phyloP scores from a whole-genome alignment of 805 yeast species.

The Teunomyces kruisii region DNA sequence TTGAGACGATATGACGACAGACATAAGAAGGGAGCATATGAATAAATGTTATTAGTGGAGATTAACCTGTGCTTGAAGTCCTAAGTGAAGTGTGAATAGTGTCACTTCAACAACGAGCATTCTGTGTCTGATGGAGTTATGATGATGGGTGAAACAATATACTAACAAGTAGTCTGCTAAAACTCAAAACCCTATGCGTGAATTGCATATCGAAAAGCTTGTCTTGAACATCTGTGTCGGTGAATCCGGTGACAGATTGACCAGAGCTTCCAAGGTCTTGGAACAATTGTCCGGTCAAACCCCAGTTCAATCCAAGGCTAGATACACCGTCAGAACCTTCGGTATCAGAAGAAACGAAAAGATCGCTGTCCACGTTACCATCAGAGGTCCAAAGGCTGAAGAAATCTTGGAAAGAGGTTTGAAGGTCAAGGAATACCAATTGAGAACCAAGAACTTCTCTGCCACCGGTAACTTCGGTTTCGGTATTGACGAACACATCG shows the following conservation, averaged over 20 bases:
- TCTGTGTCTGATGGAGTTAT: not conserved
- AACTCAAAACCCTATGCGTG: slow-evolving; percentile 95
- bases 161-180: slow-evolving; percentile 28
- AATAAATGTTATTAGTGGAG: not conserved
- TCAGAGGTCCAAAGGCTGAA: slow-evolving; percentile 98
- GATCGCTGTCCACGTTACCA: slow-evolving; percentile 98
- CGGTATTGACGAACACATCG: slow-evolving; percentile 99
- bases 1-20: not conserved
- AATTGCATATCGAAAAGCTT: slow-evolving; percentile 97
- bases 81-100: not conserved
- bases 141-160: not conserved
- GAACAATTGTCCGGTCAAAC: slow-evolving; percentile 99
- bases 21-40: not conserved
- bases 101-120: not conserved
- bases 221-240: slow-evolving; percentile 99
- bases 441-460: slow-evolving; percentile 91
- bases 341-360: slow-evolving; percentile 99
- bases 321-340: slow-evolving; percentile 99
- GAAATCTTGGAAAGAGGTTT: slow-evolving; percentile 99
- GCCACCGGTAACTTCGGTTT: slow-evolving; percentile 99
- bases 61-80: not conserved
- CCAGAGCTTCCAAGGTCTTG: slow-evolving; percentile 99
- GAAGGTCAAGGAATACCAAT: slow-evolving; percentile 99
- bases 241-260: slow-evolving; percentile 99
- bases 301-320: slow-evolving; percentile 99